Conservation (phyloP, 176 grass and related monocot genomes). For the Eleusine indica region DNA sequence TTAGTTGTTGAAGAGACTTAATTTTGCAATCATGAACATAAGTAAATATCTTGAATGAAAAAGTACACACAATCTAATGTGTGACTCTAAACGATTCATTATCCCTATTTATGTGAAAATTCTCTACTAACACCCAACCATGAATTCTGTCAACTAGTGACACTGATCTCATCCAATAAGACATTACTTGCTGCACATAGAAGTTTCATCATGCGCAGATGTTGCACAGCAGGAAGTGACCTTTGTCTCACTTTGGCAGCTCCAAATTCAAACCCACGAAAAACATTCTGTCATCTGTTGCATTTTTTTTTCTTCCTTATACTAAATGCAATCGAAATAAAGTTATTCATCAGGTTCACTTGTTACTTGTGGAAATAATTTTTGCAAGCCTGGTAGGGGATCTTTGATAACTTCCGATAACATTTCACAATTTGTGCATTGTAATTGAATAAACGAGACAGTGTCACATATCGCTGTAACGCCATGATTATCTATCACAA, state of each 20-base stretch:
- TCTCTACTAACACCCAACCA: not conserved
- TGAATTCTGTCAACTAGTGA: not conserved
- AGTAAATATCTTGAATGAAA: conserved; percentile 10
- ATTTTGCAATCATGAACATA: not conserved
- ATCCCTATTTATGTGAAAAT: not conserved
- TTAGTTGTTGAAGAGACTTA: not conserved
- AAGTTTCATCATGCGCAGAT: not conserved
- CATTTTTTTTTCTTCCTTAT: not conserved
- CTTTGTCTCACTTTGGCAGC: not conserved
- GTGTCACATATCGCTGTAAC: not conserved
- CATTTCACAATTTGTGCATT: not conserved
- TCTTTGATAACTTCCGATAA: not conserved
- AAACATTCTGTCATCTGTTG: not conserved
- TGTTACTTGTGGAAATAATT: not conserved
- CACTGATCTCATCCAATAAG: not conserved
- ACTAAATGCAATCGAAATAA: not conserved
- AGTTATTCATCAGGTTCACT: not conserved
- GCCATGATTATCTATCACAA: conserved; percentile 13
- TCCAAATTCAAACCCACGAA: not conserved
- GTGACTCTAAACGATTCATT: not conserved
- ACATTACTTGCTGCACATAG: not conserved
- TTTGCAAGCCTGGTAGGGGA: not conserved
- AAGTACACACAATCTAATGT: not conserved
- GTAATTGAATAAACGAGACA: not conserved
- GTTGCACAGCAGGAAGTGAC: not conserved